Conservation (phyloP, 805 yeast genomes). For the Candida taoyuanica region DNA sequence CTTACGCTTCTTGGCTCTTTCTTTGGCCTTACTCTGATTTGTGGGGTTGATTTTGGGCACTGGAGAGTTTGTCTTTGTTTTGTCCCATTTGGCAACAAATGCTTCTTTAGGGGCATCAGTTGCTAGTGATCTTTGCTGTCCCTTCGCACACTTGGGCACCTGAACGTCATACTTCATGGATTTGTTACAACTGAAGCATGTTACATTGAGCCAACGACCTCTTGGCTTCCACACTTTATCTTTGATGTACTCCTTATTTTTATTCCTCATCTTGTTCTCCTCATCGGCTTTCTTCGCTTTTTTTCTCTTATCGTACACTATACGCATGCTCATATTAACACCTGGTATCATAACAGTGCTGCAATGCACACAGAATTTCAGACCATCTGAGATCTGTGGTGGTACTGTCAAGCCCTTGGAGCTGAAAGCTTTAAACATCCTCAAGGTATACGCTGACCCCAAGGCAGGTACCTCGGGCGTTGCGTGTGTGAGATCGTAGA, state of each 20-base stretch:
- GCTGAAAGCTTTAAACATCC: conserved; percentile 27
- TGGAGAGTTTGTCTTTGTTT: conserved; percentile 16
- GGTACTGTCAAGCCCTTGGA: conserved; percentile 23
- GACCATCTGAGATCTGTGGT: conserved; percentile 4
- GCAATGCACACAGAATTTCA: conserved; percentile 16
- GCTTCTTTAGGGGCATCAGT: conserved; percentile 4
- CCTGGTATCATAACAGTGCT: conserved; percentile 28
- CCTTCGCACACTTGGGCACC: conserved; percentile 7
- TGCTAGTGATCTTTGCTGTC: not conserved
- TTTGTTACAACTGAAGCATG: conserved; percentile 28
- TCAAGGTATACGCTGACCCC: conserved; percentile 24
- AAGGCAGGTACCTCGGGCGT: conserved; percentile 13
- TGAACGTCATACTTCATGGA: conserved; percentile 15
- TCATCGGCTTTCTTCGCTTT: conserved; percentile 8
- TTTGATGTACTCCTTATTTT: not conserved
- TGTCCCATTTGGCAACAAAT: conserved; percentile 27
- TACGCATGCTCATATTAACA: conserved; percentile 25
- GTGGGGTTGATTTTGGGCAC: no score
- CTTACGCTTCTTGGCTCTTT: conserved; percentile 44
- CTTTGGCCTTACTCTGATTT: conserved; percentile 33
- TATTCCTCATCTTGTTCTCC: conserved; percentile 2
- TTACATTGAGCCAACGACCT: conserved; percentile 21
- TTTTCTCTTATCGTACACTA: conserved; percentile 11
- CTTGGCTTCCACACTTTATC: conserved; percentile 13
- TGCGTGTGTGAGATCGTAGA: conserved; percentile 17